phyloP scores from a whole-genome alignment of 179 eudicot genomes.

The Spinacia oleracea region DNA sequence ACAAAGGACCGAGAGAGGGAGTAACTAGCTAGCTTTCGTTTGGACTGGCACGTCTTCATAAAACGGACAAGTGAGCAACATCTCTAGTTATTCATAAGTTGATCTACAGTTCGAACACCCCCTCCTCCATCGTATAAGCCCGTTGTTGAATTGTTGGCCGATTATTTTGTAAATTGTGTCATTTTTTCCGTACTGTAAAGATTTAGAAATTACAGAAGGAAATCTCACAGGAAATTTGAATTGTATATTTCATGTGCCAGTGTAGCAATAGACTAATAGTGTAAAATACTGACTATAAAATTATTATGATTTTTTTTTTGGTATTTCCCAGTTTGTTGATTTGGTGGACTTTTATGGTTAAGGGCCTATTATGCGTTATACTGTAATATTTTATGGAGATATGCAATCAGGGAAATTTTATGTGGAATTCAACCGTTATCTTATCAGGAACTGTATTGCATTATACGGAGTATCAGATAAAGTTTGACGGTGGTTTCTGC shows the following conservation, averaged over 20 bases:
- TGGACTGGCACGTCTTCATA: neutral
- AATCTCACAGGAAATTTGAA: neutral
- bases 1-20: neutral
- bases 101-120: neutral
- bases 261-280: too few species aligned
- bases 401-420: neutral
- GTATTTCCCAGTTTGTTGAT: neutral
- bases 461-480: too few species aligned
- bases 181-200: neutral
- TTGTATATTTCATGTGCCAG: neutral
- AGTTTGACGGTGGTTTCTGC: too few species aligned
- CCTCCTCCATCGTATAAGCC: neutral
- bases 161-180: constrained; percentile 2
- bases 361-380: too few species aligned
- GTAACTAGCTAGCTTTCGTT: neutral
- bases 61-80: neutral
- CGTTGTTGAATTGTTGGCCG: neutral
- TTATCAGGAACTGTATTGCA: too few species aligned
- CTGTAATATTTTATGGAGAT: too few species aligned
- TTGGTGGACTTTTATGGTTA: too few species aligned
- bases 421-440: neutral
- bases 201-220: neutral
- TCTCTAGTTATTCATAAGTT: neutral
- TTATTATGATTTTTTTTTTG: too few species aligned
- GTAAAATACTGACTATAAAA: too few species aligned